A percentile compares a stretch with the other conserved stretches of the same genome.
Evolutionary conservation across 2,329 filamentous ascomycete species (phyloP).

Genomic region (Rutstroemia sydowiana): DNA sequence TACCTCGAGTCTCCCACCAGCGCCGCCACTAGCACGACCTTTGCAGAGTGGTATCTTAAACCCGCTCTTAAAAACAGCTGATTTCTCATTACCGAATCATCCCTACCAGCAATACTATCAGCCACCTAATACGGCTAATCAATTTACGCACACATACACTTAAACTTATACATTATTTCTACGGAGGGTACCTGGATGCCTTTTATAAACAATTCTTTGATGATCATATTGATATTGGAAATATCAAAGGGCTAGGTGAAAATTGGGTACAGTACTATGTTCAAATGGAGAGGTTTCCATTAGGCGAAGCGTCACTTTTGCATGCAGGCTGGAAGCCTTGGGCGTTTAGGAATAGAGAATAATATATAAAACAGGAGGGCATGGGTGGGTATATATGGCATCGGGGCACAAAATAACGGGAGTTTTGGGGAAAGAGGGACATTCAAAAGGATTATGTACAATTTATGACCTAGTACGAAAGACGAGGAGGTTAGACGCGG

Average conservation of each 20-base stretch:
- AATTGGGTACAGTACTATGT: not conserved
- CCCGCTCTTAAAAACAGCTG: conserved; percentile 61
- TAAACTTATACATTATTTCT: conserved; percentile 7
- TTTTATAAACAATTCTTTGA: not conserved
- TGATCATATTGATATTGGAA: not conserved
- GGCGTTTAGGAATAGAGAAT: not conserved
- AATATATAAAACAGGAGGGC: not conserved
- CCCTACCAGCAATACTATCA: conserved; percentile 78
- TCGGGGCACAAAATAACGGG: not conserved
- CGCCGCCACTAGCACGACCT: conserved; percentile 17
- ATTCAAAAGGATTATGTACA: no score
- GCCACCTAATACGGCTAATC: conserved; percentile 48
- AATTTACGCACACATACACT: conserved; percentile 23
- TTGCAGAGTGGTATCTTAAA: conserved; percentile 50
- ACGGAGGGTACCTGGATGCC: no score
- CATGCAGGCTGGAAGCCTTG: not conserved
- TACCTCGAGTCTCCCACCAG: conserved; percentile 19
- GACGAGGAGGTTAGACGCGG: no score
- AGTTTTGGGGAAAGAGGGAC: not conserved
- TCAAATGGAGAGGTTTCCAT: not conserved
- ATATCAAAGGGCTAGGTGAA: not conserved
- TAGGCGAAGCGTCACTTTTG: not conserved
- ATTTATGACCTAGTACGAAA: no score
- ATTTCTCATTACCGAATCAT: conserved; percentile 71
- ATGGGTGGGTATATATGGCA: not conserved